These are phyloP conservation scores for Cynanchum wilfordii DNA, from an alignment of 257 asterid genomes.

Conservation along the genomic window DNA sequence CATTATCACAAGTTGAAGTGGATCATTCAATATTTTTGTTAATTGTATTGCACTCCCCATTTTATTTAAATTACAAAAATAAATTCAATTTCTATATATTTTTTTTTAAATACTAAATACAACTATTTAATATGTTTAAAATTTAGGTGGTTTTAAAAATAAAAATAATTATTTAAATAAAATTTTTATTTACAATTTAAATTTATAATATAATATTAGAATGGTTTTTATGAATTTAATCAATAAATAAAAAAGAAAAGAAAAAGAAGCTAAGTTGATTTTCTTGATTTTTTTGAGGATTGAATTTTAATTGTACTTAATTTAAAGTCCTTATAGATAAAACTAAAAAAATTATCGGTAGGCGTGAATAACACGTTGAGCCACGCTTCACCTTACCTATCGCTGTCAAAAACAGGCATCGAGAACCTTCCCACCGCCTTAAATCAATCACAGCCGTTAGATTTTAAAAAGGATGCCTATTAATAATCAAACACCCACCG, in stretches of 20 bases:
- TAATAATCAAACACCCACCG: constrained; percentile 19
- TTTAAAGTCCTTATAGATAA: neutral
- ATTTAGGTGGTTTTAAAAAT: too few relatives aligned
- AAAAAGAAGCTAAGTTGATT: neutral
- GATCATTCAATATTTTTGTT: neutral
- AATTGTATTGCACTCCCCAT: too few relatives aligned
- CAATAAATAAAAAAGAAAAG: too few relatives aligned
- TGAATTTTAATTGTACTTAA: neutral
- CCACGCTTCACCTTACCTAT: constrained; percentile 22
- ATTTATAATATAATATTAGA: too few relatives aligned
- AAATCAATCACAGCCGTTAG: constrained; percentile 40
- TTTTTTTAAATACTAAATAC: too few relatives aligned
- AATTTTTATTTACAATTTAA: too few relatives aligned
- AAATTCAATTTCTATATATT: too few relatives aligned
- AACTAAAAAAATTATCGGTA: neutral
- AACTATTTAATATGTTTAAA: too few relatives aligned
- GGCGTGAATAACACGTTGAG: constrained; percentile 19
- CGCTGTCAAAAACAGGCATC: constrained; percentile 19
- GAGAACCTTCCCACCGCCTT: constrained; percentile 23
- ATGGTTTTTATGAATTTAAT: too few relatives aligned
- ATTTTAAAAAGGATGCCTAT: constrained; percentile 13
- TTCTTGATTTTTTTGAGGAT: neutral
- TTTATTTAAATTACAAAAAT: too few relatives aligned
- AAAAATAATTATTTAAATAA: too few relatives aligned
- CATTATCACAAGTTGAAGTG: neutral